Percentiles rank a stretch among this genome's conserved stretches.
These are phyloP conservation scores for Amphirosellinia nigrospora DNA, from an alignment of 495 filamentous ascomycete genomes.

Conservation along the genomic window DNA sequence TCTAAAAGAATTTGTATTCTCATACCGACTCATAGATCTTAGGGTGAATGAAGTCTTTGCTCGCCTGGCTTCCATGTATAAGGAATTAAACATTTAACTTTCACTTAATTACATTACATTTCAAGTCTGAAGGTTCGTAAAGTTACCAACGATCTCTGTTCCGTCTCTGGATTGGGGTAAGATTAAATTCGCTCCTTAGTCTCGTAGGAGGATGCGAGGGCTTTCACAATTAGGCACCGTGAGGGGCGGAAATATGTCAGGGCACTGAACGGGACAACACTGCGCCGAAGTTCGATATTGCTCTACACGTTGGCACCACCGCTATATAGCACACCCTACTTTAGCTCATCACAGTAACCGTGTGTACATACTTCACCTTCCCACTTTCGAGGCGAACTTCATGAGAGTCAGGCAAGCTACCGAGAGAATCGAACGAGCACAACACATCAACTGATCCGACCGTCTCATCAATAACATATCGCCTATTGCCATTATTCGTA, in stretches of 20 bases:
- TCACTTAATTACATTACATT: neutral
- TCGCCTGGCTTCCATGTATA: neutral
- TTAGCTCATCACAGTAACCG: constrained; percentile 38
- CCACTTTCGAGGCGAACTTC: constrained; percentile 51
- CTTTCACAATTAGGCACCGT: neutral
- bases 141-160: neutral
- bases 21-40: neutral
- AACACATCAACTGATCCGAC: constrained; percentile 54
- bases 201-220: neutral
- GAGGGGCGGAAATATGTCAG: neutral
- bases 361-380: constrained; percentile 56
- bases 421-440: constrained; percentile 54
- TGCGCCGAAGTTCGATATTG: neutral
- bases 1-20: neutral
- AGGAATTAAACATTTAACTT: neutral
- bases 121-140: neutral
- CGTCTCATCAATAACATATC: constrained; percentile 59
- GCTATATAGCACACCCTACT: neutral
- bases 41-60: neutral
- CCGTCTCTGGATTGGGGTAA: neutral
- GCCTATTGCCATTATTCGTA: constrained; percentile 47
- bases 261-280: neutral
- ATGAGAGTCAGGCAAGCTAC: constrained; percentile 53
- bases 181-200: neutral
- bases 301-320: neutral